Base-by-base conservation (phyloP, 2,329 filamentous ascomycete genomes). In the Alternaria conjuncta region DNA sequence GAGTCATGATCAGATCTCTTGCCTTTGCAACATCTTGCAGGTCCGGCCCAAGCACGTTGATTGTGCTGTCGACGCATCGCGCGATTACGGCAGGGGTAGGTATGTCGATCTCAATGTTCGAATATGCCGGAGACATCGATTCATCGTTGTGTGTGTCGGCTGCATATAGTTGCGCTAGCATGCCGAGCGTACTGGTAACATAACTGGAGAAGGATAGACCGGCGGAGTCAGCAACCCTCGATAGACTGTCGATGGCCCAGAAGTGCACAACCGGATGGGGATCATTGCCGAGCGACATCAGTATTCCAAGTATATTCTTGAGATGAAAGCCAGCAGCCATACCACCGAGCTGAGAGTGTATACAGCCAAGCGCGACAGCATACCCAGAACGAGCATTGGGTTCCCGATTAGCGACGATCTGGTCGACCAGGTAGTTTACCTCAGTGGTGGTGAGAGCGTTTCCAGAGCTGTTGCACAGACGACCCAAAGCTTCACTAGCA, bases 281-380 rank as follows among this genome's bases (percentile, higher is more conserved):
- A 75, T 99, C 96, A 71, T 94, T 97, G 78, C 94, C 95, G 10
- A 99, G 86, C 8, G 96, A 98, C 92, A 98, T 97, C n/a, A 99
- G 84, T 43, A 99, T 96, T 18, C 95, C 92, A n/a, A 97, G 87
- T 54, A 99, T 97, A 2, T 94, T 97, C 83, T 98, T 98, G 55
- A 99, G 86, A 78, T 99, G 96, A 72, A 96, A 94, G 4, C 94
- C 94, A 58, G 96, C 96, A 57, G 96, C 96, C 94, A 99, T 98
- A 60, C 96, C 95, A 61, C 96, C 96, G 32, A 99, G 92, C 78
- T 97, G 94, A 18, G 93, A 92, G 81, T 99, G 94, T 55, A 99
- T 98, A 60, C 91, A 92, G 9, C 96, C 96, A 28, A 99, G 83
- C 12, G 96, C 94, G 84, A 96, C 93, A 15, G 96, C 96, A 80